A percentile compares a stretch with the other conserved stretches of the same genome.
Conservation (phyloP, 306 rosid species). For the Astragalus membranaceus region DNA sequence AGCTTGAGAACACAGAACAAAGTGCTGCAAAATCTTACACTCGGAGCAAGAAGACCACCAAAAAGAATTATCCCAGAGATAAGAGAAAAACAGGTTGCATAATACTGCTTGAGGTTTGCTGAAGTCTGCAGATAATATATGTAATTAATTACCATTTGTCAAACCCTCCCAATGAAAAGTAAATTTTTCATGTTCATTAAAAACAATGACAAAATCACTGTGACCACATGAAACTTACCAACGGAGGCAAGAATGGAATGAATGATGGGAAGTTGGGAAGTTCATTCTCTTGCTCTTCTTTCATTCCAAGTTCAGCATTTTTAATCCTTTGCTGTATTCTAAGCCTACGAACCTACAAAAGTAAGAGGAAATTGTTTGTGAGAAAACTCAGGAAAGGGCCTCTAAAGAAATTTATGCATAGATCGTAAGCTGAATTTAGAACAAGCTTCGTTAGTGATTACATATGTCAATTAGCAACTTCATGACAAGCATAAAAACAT, state of each 20-base stretch:
- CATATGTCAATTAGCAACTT: no score
- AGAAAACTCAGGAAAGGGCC: no score
- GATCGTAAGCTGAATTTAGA: neutral
- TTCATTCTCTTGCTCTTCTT: slow-evolving; percentile 75
- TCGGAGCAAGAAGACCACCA: slow-evolving; percentile 92
- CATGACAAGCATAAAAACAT: no score
- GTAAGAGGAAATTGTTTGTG: neutral
- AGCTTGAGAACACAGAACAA: neutral
- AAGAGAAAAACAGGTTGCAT: slow-evolving; percentile 80
- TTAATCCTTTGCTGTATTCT: slow-evolving; percentile 89
- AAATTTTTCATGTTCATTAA: neutral
- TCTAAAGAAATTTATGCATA: neutral
- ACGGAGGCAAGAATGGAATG: slow-evolving; percentile 96
- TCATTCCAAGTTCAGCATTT: slow-evolving; percentile 63
- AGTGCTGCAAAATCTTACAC: slow-evolving; percentile 46
- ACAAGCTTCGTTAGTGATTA: no score
- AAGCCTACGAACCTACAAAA: slow-evolving; percentile 86
- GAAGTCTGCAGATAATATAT: slow-evolving; percentile 61
- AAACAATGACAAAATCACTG: neutral
- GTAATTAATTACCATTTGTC: slow-evolving; percentile 13
- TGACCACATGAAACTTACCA: slow-evolving; percentile 47
- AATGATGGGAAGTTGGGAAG: slow-evolving; percentile 92
- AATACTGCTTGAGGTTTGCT: slow-evolving; percentile 80
- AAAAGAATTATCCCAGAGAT: slow-evolving; percentile 75
- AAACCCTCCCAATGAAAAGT: neutral